Percentiles rank a stretch among this genome's conserved stretches.
Conservation (phyloP, 1,139 yeast species). For the Candida freyschussii region DNA sequence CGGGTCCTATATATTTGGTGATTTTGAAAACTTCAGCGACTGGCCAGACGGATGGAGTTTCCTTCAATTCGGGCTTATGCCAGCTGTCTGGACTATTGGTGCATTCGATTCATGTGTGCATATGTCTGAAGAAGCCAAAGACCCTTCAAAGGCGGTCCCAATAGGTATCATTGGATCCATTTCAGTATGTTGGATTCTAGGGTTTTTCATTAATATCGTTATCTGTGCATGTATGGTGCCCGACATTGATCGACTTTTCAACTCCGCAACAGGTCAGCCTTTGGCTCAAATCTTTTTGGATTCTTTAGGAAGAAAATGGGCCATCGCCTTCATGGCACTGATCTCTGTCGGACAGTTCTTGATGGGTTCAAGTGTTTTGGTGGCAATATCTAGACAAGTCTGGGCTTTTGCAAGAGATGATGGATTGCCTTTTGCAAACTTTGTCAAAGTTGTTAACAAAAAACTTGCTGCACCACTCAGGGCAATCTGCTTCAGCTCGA, state of each 20-base stretch:
- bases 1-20: constrained; percentile 49
- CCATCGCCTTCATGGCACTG: constrained; percentile 53
- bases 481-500: constrained; percentile 49
- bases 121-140: constrained; percentile 64
- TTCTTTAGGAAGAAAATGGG: constrained; percentile 62
- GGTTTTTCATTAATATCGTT: constrained; percentile 50
- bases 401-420: constrained; percentile 47
- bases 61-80: constrained; percentile 31
- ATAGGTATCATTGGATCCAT: constrained; percentile 55
- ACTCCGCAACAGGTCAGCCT: constrained; percentile 46
- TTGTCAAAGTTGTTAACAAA: constrained; percentile 47
- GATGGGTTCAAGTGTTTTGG: constrained; percentile 54
- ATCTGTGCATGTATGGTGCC: constrained; percentile 49
- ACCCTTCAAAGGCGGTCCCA: constrained; percentile 62
- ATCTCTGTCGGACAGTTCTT: constrained; percentile 54
- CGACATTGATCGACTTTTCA: constrained; percentile 42
- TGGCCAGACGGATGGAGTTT: constrained; percentile 69
- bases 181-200: constrained; percentile 50
- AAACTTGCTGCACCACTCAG: constrained; percentile 48
- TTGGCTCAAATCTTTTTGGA: constrained; percentile 62
- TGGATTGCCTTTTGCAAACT: constrained; percentile 39
- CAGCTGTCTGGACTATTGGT: constrained; percentile 57
- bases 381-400: constrained; percentile 43
- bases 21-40: constrained; percentile 46
- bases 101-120: constrained; percentile 71